Evolutionary conservation across 768 basidiomycete species (phyloP).

Genomic region (Pleurotus pulmonarius): DNA sequence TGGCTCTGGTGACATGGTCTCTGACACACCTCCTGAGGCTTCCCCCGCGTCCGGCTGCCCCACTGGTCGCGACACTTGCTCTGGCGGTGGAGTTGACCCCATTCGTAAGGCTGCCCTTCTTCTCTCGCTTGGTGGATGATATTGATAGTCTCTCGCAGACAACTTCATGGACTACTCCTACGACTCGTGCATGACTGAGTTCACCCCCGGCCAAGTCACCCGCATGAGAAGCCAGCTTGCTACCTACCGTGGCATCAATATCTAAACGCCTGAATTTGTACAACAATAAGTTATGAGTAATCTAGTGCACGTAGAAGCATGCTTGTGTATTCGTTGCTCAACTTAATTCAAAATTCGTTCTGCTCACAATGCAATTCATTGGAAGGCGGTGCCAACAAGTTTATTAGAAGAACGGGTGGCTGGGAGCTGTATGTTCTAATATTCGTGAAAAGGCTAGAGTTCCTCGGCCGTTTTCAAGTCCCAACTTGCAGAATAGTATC

Average conservation of each 20-base stretch:
- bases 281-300: too few species aligned
- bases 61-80: slow-evolving; percentile 31
- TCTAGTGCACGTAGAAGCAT: too few species aligned
- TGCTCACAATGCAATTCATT: too few species aligned
- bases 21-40: slow-evolving; percentile 45
- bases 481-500: too few species aligned
- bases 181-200: slow-evolving; percentile 47
- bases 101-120: slow-evolving; percentile 28
- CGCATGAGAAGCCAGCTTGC: slow-evolving; percentile 37
- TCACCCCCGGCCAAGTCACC: slow-evolving; percentile 41
- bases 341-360: too few species aligned
- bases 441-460: too few species aligned
- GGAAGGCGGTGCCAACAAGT: too few species aligned
- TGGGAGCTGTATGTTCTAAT: too few species aligned
- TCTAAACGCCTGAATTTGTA: slow-evolving; percentile 10
- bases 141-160: slow-evolving; percentile 18
- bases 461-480: too few species aligned
- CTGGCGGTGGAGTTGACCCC: slow-evolving; percentile 38
- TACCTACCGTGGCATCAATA: slow-evolving; percentile 37
- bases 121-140: neutral
- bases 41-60: slow-evolving; percentile 40
- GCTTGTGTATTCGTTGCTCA: too few species aligned
- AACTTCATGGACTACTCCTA: slow-evolving; percentile 56
- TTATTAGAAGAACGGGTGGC: too few species aligned
- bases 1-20: slow-evolving; percentile 36